phyloP scores from a whole-genome alignment of 176 grass and related monocot genomes.

The Lolium multiflorum region DNA sequence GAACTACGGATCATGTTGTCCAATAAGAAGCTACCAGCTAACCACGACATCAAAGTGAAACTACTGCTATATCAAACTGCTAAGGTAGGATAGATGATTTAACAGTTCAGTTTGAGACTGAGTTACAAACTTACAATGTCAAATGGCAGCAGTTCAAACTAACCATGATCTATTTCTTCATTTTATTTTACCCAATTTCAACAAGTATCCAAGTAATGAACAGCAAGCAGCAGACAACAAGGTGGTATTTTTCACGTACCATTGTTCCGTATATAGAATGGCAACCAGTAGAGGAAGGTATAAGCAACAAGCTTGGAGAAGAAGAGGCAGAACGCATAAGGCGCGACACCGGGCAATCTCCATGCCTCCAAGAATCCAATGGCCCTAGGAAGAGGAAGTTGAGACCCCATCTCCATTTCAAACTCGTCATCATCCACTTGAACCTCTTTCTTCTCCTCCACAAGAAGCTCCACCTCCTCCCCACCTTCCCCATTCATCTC shows the following conservation, averaged over 20 bases:
- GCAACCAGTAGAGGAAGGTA: conserved; percentile 96
- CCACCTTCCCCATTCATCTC: conserved; percentile 75
- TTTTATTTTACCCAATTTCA: not conserved
- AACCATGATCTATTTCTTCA: not conserved
- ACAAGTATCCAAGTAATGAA: not conserved
- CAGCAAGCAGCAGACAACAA: not conserved
- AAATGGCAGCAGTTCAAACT: not conserved
- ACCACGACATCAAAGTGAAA: not conserved
- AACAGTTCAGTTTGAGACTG: not conserved
- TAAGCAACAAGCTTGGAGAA: conserved; percentile 97
- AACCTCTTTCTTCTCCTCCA: conserved; percentile 52
- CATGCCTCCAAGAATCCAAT: conserved; percentile 97
- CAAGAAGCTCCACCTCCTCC: conserved; percentile 66
- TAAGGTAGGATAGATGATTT: not conserved
- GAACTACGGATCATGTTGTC: not conserved
- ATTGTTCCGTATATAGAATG: conserved; percentile 91
- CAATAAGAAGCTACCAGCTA: not conserved
- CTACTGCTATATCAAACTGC: not conserved
- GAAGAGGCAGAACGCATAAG: conserved; percentile 93
- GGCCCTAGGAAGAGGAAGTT: conserved; percentile 53
- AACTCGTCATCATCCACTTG: conserved; percentile 43
- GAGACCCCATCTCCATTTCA: conserved; percentile 36
- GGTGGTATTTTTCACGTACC: conserved; percentile 35
- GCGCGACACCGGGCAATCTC: conserved; percentile 74
- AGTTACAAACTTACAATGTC: not conserved